A percentile compares a stretch with the other conserved stretches of the same genome.
phyloP scores from a whole-genome alignment of 306 rosid genomes.

The apple (Malus domestica) region ASM211411v1 NC_041797.1:3287501-3288000 shows the following conservation, averaged over 20 bases:
- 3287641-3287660: not conserved
- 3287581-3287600: too few species aligned
- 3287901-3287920: slow-evolving; percentile 26
- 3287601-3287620: not conserved
- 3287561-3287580: too few species aligned
- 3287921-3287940: slow-evolving; percentile 15
- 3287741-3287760: too few species aligned
- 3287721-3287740: too few species aligned
- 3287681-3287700: too few species aligned
- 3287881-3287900: slow-evolving; percentile 1
- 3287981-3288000: not conserved
- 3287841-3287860: not conserved
- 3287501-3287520: too few species aligned
- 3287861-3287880: not conserved
- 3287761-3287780: rapidly evolving
- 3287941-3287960: not conserved
- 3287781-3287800: too few species aligned
- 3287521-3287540: rapidly evolving
- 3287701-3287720: too few species aligned
- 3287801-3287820: not conserved
- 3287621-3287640: not conserved
- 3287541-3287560: too few species aligned
- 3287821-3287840: not conserved
- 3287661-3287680: too few species aligned
- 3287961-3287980: not conserved